Evolutionary conservation across 2,329 filamentous ascomycete genomes (phyloP), one percentile per base, ranked within the genome.

Genomic region (Fusarium palustre): DNA sequence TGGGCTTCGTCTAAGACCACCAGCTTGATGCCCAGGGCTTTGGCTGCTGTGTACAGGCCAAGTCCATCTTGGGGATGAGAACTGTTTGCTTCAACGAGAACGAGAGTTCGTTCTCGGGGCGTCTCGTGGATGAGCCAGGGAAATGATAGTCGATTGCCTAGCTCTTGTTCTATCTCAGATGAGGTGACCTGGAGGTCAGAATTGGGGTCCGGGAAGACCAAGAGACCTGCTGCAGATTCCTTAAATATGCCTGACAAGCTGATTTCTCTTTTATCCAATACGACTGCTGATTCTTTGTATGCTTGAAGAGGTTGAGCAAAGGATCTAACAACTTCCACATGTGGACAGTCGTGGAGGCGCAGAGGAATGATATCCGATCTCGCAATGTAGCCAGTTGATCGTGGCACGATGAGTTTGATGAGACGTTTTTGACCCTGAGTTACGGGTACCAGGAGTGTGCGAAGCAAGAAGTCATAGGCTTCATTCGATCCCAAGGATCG

Each of bases 61-160:
- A 52, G 36, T 52, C 55, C 55, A 36, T 58, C 55, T 52, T 49
- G 16, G 10, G 55, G 46, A 48, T 58, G 55, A 31, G 55, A 58
- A n/a, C 55, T 58, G 18, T 58, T 58, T 20, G 55, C 55, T 43
- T 58, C 55, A 20, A 58, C 55, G 10, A 58, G 55, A 15, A 52
- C 38, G 11, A 58, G 55, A 18, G 38, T 58, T 13, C 36, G 36
- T n/a, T 58, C 46, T 9, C 33, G 6, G 2, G 55, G 34, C 16
- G 46, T 41, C 30, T 58, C 55, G 6, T 30, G 55, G 20, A 58
- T 52, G 24, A 58, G 31, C 55, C 55, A 58, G 4, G 46, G 38
- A 28, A 58, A 58, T n/a, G 55, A 58, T 7, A 58, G 22, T 38
- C 55, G 55, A 30, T 58, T 58, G 4, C 55, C 46, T n/a, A 58